Conservation (phyloP, 352 stramenopile genomes). For the Globisporangium sylvaticum region DNA sequence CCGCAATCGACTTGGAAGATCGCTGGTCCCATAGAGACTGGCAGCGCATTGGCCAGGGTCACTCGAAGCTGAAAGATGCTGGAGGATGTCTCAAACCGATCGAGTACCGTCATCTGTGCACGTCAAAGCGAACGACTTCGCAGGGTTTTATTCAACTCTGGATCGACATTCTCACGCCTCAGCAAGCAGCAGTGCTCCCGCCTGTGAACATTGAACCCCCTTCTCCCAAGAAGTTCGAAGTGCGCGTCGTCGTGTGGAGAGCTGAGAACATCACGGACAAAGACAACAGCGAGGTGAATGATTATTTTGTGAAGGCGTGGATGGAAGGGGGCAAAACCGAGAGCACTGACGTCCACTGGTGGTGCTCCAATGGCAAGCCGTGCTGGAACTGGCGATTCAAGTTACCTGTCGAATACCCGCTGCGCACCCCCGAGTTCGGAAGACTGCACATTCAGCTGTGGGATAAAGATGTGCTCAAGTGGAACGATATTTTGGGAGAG, state of each 20-base stretch:
- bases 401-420: slow-evolving; percentile 78
- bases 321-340: slow-evolving; percentile 65
- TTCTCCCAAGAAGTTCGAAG: slow-evolving; percentile 69
- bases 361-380: slow-evolving; percentile 84
- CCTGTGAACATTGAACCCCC: slow-evolving; percentile 70
- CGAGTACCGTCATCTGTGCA: slow-evolving; percentile 86
- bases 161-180: slow-evolving; percentile 87
- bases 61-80: slow-evolving; percentile 19
- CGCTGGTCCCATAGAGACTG: slow-evolving; percentile 90
- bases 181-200: slow-evolving; percentile 59
- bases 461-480: slow-evolving; percentile 92
- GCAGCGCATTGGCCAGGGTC: slow-evolving; percentile 49
- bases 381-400: slow-evolving; percentile 93
- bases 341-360: slow-evolving; percentile 90
- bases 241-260: slow-evolving; percentile 89
- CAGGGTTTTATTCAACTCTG: slow-evolving; percentile 79
- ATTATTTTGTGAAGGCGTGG: slow-evolving; percentile 91
- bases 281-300: slow-evolving; percentile 79
- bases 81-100: slow-evolving; percentile 71
- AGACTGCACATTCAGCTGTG: slow-evolving; percentile 90
- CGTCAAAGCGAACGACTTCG: slow-evolving; percentile 54
- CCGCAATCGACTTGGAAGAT: slow-evolving; percentile 91
- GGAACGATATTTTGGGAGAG: slow-evolving; percentile 89
- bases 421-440: slow-evolving; percentile 72
- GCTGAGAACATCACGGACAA: slow-evolving; percentile 79